Conservation (phyloP, 306 rosid species). For the Dalbergia cultrata region DNA sequence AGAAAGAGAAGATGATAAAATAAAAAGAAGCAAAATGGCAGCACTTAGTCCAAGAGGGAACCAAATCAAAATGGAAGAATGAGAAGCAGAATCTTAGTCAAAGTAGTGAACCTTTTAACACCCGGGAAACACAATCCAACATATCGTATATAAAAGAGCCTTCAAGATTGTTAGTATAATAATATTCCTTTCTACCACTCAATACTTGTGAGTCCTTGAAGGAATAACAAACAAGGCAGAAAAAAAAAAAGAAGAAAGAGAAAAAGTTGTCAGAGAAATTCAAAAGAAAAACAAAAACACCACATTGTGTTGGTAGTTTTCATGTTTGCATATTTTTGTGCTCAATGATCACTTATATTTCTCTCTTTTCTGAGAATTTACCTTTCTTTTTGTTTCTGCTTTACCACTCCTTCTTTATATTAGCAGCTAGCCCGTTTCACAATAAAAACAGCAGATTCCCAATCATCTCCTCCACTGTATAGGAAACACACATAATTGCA, state of each 20-base stretch:
- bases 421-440: conserved; percentile 52
- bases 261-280: conserved; percentile 11
- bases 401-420: conserved; percentile 18
- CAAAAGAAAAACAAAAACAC: conserved; percentile 25
- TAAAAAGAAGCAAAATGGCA: conserved; percentile 35
- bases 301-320: conserved; percentile 5
- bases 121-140: conserved; percentile 66
- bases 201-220: conserved; percentile 19
- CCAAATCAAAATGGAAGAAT: conserved; percentile 79
- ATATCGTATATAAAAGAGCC: conserved; percentile 55
- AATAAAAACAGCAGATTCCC: conserved; percentile 69
- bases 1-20: conserved; percentile 33
- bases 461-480: conserved; percentile 82
- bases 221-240: conserved; percentile 10
- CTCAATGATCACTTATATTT: not conserved
- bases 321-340: conserved; percentile 40
- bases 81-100: conserved; percentile 77
- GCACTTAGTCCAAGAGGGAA: conserved; percentile 57
- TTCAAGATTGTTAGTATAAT: conserved; percentile 42
- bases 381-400: not conserved
- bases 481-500: conserved; percentile 84
- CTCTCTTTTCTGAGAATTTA: conserved; percentile 9
- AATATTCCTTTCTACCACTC: conserved; percentile 50
- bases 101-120: conserved; percentile 68
- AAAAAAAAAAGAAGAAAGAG: not conserved